Percentiles rank a stretch among this genome's conserved stretches.
Conservation (phyloP, 2,329 filamentous ascomycete species). For the Xylaria arbuscula region DNA sequence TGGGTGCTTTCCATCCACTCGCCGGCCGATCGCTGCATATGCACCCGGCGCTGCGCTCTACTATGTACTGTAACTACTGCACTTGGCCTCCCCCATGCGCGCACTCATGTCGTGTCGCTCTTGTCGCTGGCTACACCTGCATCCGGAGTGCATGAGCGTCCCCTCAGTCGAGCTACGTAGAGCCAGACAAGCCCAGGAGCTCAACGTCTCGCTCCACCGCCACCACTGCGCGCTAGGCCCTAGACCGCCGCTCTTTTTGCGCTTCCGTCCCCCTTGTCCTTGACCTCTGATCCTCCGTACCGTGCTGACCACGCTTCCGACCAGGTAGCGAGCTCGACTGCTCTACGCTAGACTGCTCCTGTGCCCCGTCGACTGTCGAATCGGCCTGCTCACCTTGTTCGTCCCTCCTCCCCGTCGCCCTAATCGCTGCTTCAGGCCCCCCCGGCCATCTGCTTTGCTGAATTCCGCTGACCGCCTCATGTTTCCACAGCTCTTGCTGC, state of each 20-base stretch:
- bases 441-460: slow-evolving; percentile 32
- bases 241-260: slow-evolving; percentile 35
- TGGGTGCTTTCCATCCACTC: slow-evolving; percentile 40
- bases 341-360: background rate
- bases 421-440: slow-evolving; percentile 23
- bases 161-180: slow-evolving; percentile 35
- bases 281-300: slow-evolving; percentile 23
- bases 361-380: slow-evolving; percentile 3
- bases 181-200: slow-evolving; percentile 34
- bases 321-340: slow-evolving; percentile 7
- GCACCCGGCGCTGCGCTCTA: slow-evolving; percentile 37
- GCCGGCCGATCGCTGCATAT: slow-evolving; percentile 53
- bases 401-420: slow-evolving; percentile 1
- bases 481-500: slow-evolving; percentile 38
- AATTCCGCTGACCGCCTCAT: slow-evolving; percentile 48
- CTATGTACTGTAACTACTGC: slow-evolving; percentile 10
- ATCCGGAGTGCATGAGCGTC: slow-evolving; percentile 48
- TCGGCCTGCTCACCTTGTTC: slow-evolving; percentile 26
- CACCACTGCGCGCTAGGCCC: slow-evolving; percentile 21
- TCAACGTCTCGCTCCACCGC: slow-evolving; percentile 37
- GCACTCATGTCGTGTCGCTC: slow-evolving; percentile 50
- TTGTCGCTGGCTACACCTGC: slow-evolving; percentile 50
- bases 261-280: slow-evolving; percentile 40
- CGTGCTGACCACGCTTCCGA: slow-evolving; percentile 3
- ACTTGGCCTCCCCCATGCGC: too few relatives aligned